Evolutionary conservation across 2,329 filamentous ascomycete genomes (phyloP).

Genomic region (Colletotrichum gigasporum): DNA sequence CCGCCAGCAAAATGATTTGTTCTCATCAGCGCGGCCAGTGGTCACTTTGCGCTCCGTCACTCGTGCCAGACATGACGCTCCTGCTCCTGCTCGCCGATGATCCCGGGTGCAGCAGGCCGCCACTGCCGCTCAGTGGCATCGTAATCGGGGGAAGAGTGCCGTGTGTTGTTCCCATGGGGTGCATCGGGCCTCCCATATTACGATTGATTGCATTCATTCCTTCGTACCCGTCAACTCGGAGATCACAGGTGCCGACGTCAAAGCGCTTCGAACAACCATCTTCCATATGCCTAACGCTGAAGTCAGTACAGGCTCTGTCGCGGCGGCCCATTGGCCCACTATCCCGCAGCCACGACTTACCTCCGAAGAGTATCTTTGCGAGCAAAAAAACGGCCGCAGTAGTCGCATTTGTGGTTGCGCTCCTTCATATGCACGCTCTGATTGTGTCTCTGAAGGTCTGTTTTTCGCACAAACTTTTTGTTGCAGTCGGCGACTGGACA

Average conservation of each 20-base stretch:
- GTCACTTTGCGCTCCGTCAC: conserved; percentile 8
- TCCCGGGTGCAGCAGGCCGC: conserved; percentile 12
- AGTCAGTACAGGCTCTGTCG: not conserved
- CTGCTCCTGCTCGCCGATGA: conserved; percentile 10
- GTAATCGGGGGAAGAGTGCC: conserved; percentile 20
- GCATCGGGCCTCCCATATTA: conserved; percentile 27
- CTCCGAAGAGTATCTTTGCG: conserved; percentile 85
- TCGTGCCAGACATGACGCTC: conserved; percentile 4
- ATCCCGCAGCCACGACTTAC: conserved; percentile 52
- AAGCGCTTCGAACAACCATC: conserved; percentile 79
- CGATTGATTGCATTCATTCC: conserved; percentile 17
- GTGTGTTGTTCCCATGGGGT: conserved; percentile 7
- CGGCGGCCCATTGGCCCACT: conserved; percentile 15
- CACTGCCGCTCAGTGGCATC: conserved; percentile 3
- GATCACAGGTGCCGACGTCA: conserved; percentile 62
- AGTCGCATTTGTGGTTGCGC: conserved; percentile 74
- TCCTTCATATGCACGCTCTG: conserved; percentile 79
- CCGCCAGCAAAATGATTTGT: not conserved
- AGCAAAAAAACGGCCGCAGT: conserved; percentile 77
- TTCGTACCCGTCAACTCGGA: conserved; percentile 47
- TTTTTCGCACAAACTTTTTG: conserved; percentile 84
- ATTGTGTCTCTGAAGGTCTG: conserved; percentile 74
- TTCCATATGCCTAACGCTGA: conserved; percentile 73
- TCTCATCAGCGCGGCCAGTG: conserved; percentile 16
- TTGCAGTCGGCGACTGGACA: conserved; percentile 73